Evolutionary conservation across 2,329 filamentous ascomycete genomes (phyloP).

Genomic region (Metarhizium brunneum): DNA sequence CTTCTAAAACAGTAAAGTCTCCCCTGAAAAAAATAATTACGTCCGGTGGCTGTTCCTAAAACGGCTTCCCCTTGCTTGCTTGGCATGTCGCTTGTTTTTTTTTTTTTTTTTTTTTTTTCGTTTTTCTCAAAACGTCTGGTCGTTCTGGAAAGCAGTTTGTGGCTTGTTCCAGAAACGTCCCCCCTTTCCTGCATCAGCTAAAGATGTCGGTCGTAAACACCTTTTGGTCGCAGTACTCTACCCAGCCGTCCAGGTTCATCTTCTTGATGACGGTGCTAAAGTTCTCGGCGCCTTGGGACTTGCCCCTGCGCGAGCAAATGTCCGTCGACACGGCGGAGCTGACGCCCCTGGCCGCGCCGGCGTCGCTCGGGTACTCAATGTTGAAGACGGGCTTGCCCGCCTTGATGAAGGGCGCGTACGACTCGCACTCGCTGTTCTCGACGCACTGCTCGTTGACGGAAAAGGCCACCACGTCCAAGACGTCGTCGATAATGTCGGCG

Average conservation of each 20-base stretch:
- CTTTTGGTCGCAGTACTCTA: conserved; percentile 41
- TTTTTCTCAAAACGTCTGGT: too few species aligned
- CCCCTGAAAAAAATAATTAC: too few species aligned
- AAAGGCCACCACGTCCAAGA: conserved; percentile 47
- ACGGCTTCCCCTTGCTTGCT: too few species aligned
- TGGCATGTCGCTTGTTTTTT: too few species aligned
- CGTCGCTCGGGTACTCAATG: conserved; percentile 55
- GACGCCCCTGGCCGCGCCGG: background rate
- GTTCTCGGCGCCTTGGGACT: conserved; percentile 30
- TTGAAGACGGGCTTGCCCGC: conserved; percentile 61
- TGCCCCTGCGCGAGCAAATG: conserved; percentile 30
- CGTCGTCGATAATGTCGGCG: conserved; percentile 43
- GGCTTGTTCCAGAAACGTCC: too few species aligned
- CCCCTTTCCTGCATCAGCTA: background rate
- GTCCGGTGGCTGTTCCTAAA: too few species aligned
- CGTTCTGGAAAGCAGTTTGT: too few species aligned
- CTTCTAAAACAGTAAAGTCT: too few species aligned
- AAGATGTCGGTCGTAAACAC: conserved; percentile 8
- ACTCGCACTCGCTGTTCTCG: conserved; percentile 48
- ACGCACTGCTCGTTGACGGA: conserved; percentile 63
- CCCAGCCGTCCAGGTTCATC: conserved; percentile 54
- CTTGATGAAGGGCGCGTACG: conserved; percentile 47
- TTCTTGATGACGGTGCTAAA: conserved; percentile 61
- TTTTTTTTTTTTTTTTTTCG: too few species aligned
- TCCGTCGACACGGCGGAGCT: background rate